phyloP scores from a whole-genome alignment of 352 stramenopile genomes.

The Phytophthora tentaculata region DNA sequence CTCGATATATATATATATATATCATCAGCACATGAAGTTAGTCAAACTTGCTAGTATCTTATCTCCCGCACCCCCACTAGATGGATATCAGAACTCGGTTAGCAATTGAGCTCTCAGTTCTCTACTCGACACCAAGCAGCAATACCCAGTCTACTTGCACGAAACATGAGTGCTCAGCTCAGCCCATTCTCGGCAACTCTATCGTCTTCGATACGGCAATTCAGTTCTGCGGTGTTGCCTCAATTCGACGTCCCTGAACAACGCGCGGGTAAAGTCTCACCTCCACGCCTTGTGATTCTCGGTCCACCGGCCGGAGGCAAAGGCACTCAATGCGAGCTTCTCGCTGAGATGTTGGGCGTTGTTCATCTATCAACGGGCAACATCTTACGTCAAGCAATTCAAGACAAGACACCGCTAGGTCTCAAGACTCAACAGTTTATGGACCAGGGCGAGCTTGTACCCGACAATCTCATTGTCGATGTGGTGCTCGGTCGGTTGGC shows the following conservation, averaged over 20 bases:
- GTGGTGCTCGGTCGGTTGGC: slow-evolving; percentile 75
- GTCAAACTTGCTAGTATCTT: slow-evolving; percentile 13
- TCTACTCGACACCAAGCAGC: slow-evolving; percentile 18
- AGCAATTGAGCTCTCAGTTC: slow-evolving; percentile 20
- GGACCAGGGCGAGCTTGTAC: slow-evolving; percentile 88
- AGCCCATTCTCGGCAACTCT: background rate
- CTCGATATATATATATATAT: no score
- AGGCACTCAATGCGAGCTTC: slow-evolving; percentile 94
- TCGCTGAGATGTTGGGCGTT: slow-evolving; percentile 87
- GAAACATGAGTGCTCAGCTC: slow-evolving; percentile 13
- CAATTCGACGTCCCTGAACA: slow-evolving; percentile 1
- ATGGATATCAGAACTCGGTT: no score
- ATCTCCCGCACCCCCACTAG: slow-evolving; percentile 14
- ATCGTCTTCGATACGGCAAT: slow-evolving; percentile 11
- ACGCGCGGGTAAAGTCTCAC: slow-evolving; percentile 19
- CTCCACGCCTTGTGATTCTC: slow-evolving; percentile 81
- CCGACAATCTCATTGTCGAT: slow-evolving; percentile 93
- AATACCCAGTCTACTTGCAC: background rate
- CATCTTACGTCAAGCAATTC: slow-evolving; percentile 91
- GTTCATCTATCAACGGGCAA: slow-evolving; percentile 94
- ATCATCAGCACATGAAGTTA: slow-evolving; percentile 20
- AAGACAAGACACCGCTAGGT: slow-evolving; percentile 54
- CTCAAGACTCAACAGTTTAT: slow-evolving; percentile 91
- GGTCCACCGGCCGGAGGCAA: slow-evolving; percentile 93
- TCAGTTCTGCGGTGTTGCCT: slow-evolving; percentile 7